Conservation (phyloP, 1,139 yeast species). For the Citeromyces hawaiiensis region DNA sequence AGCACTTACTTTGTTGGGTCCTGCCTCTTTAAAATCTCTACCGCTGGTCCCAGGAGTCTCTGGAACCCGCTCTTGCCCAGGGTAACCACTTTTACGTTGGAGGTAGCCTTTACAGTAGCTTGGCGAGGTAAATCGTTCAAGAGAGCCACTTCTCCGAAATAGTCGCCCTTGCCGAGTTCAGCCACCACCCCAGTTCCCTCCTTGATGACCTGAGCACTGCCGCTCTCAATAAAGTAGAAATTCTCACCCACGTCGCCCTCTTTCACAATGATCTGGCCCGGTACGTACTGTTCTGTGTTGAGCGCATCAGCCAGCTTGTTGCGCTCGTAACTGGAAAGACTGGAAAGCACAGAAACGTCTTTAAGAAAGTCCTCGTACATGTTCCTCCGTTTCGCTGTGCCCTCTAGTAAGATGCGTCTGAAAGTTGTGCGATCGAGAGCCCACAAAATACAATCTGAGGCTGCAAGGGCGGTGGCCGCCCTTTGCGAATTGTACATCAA, state of each 20-base stretch:
- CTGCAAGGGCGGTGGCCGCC: conserved; percentile 87
- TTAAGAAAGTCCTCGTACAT: conserved; percentile 84
- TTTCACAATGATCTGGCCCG: conserved; percentile 63
- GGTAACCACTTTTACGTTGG: conserved; percentile 75
- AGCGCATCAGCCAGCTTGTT: conserved; percentile 92
- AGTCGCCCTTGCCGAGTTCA: conserved; percentile 66
- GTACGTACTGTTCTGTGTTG: conserved; percentile 58
- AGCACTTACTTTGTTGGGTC: conserved; percentile 49
- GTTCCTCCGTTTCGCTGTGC: conserved; percentile 79
- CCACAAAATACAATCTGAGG: conserved; percentile 66
- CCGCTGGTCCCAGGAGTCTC: conserved; percentile 87
- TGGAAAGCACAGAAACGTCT: conserved; percentile 69
- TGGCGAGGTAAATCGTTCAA: conserved; percentile 87
- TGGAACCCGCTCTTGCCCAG: conserved; percentile 89
- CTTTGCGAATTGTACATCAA: conserved; percentile 96
- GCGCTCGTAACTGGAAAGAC: conserved; percentile 70
- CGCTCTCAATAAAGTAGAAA: conserved; percentile 81
- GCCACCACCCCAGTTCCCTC: conserved; percentile 48
- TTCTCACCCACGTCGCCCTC: conserved; percentile 92
- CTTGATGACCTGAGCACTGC: conserved; percentile 64
- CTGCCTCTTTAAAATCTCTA: conserved; percentile 61
- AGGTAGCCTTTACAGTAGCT: conserved; percentile 78
- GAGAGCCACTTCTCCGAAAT: conserved; percentile 92
- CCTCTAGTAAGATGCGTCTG: conserved; percentile 80
- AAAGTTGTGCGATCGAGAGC: conserved; percentile 89